phyloP scores from a whole-genome alignment of 768 basidiomycete species.

The Russula emetica region DNA sequence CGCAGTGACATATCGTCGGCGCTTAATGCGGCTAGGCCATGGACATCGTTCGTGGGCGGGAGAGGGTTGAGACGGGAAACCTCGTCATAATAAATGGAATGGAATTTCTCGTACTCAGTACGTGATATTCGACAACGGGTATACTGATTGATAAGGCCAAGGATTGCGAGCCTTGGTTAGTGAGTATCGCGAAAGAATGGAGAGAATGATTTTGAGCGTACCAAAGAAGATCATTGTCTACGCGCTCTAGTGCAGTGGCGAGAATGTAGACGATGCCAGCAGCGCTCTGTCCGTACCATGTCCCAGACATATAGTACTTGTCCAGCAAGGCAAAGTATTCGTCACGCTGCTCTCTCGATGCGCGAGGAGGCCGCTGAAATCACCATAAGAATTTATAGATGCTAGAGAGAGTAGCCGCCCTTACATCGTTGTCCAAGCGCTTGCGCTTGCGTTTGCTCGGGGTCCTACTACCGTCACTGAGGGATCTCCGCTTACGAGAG shows the following conservation, averaged over 20 bases:
- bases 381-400: constrained; percentile 4
- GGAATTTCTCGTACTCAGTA: constrained; percentile 75
- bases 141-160: constrained; percentile 93
- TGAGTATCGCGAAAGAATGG: neutral
- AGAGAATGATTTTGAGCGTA: constrained; percentile 34
- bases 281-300: constrained; percentile 85
- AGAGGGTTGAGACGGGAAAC: constrained; percentile 85
- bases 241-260: constrained; percentile 84
- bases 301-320: constrained; percentile 81
- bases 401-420: constrained; percentile 17
- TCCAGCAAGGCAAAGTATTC: constrained; percentile 60
- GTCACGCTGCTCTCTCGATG: constrained; percentile 68
- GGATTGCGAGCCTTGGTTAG: constrained; percentile 73
- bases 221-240: constrained; percentile 94
- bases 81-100: constrained; percentile 81
- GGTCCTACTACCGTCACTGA: constrained; percentile 17
- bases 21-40: constrained; percentile 49
- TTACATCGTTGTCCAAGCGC: constrained; percentile 44
- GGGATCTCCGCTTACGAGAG: constrained; percentile 50
- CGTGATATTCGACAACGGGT: constrained; percentile 83
- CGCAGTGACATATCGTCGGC: constrained; percentile 85
- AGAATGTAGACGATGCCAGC: constrained; percentile 86
- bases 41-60: constrained; percentile 40
- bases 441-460: constrained; percentile 40
- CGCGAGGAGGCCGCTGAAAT: constrained; percentile 46